Evolutionary conservation across 2,329 filamentous ascomycete genomes (phyloP), one percentile per base, ranked within the genome.

Genomic region (Alternaria incomplexa): DNA sequence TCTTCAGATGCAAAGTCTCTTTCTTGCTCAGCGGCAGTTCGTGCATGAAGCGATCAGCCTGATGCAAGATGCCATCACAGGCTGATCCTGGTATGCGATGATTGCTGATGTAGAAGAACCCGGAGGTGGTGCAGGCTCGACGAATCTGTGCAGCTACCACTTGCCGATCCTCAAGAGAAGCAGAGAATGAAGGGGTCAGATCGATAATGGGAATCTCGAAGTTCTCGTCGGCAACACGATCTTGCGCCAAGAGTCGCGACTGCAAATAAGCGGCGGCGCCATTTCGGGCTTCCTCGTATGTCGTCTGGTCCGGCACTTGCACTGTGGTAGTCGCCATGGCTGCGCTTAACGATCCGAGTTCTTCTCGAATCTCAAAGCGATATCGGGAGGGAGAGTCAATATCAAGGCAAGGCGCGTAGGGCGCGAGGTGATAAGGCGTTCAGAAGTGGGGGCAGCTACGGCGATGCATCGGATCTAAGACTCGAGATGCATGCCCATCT

Each of bases 101-200:
- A 15, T 77, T 77, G 11, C 74, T 79, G 47, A 83, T 77, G 65
- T 81, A 81, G 66, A 82, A 82, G 67, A 83, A 82, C 8, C 81
- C 80, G 5, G 75, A 78, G n/a, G 68, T 78, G 7, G 72, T 77
- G 61, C 81, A 82, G 1, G 81, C 80, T 22, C 73, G 64, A 7
- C 72, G 76, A 25, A 83, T 82, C 40, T 82, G 72, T 4, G 65
- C 58, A 3, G 82, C 82, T 2, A 83, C 70, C 17, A 71, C 67
- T 62, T 77, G 74, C 7, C 80, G 74, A 22, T 77, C 75, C 11
- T 70, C 61, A 8, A 78, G 58, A 9, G 68, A 70, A 3, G 66
- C 26, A 0, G 78, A 79, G 59, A 81, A 82, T 12, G 80, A 80
- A 0, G 72, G 68, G 0, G 72, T 64, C 12, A 82, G 73, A 54